Percentiles rank a stretch among this genome's conserved stretches.
These are phyloP conservation scores for Tolypocladium tundrense DNA, from an alignment of 2,329 filamentous ascomycete species.

Conservation along the genomic window DNA sequence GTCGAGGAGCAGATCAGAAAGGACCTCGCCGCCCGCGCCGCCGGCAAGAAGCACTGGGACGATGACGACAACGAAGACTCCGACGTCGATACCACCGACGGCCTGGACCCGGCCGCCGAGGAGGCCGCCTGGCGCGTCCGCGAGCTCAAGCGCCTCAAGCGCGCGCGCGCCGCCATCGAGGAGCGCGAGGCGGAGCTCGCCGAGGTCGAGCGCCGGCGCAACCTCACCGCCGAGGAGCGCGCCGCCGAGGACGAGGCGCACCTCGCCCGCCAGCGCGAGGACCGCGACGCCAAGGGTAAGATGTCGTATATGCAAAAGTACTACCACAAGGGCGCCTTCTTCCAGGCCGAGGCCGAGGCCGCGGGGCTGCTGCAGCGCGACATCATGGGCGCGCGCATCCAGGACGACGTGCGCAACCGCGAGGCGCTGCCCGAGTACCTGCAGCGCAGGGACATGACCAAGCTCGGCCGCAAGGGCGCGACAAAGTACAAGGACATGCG, in stretches of 20 bases:
- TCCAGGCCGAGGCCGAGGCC: constrained; percentile 67
- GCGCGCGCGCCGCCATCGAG: constrained; percentile 78
- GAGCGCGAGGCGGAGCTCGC: constrained; percentile 74
- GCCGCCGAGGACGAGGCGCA: constrained; percentile 73
- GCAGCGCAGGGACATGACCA: constrained; percentile 88
- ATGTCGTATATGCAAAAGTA: constrained; percentile 93
- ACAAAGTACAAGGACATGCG: constrained; percentile 84
- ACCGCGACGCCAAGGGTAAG: constrained; percentile 67
- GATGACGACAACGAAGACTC: constrained; percentile 59
- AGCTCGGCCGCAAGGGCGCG: constrained; percentile 82
- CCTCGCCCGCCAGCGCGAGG: constrained; percentile 67
- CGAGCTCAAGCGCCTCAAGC: constrained; percentile 79
- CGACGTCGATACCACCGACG: constrained; percentile 84
- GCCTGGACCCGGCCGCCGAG: constrained; percentile 76
- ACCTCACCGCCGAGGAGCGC: constrained; percentile 78
- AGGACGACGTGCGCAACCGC: constrained; percentile 73
- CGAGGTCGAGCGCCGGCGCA: constrained; percentile 78
- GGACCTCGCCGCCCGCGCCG: constrained; percentile 63
- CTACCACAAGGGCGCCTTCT: constrained; percentile 95
- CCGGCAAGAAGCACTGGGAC: constrained; percentile 81
- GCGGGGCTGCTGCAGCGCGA: constrained; percentile 71
- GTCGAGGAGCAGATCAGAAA: constrained; percentile 84
- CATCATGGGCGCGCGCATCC: constrained; percentile 74
- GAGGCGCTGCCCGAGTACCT: constrained; percentile 82
- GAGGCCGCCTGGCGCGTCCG: constrained; percentile 88